Conservation (phyloP, 768 basidiomycete species). For the Mycena capillaripes region DNA sequence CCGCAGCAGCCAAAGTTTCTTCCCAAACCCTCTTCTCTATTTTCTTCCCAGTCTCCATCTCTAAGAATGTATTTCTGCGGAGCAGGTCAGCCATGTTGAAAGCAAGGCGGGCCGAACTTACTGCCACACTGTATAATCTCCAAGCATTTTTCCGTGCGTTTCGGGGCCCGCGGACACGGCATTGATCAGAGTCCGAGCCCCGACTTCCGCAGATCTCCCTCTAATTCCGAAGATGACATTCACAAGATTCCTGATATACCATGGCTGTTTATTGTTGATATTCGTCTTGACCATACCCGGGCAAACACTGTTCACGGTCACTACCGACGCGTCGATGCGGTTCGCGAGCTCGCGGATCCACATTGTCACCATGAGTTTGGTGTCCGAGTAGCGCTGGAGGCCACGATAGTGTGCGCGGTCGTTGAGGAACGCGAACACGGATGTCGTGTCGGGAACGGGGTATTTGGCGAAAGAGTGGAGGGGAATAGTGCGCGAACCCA, state of each 20-base stretch:
- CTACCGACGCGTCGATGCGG: conserved; percentile 30
- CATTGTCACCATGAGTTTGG: conserved; percentile 35
- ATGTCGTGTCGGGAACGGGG: conserved; percentile 30
- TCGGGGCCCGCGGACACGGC: conserved; percentile 33
- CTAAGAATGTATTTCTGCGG: conserved; percentile 22
- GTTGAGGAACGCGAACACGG: conserved; percentile 33
- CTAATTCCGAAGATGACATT: background rate
- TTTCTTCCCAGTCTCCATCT: conserved; percentile 27
- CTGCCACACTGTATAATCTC: conserved; percentile 23
- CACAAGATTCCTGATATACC: conserved; percentile 2
- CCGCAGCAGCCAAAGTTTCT: conserved; percentile 26
- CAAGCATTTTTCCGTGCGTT: conserved; percentile 35
- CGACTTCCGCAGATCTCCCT: conserved; percentile 32
- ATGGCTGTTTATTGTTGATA: conserved; percentile 21
- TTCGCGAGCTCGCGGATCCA: conserved; percentile 32
- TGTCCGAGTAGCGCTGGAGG: conserved; percentile 32
- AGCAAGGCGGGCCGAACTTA: conserved; percentile 3
- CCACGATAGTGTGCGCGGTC: conserved; percentile 15
- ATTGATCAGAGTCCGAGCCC: conserved; percentile 30
- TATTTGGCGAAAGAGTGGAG: conserved; percentile 6
- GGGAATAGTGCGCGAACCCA: conserved; percentile 27
- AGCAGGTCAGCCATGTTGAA: background rate
- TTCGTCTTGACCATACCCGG: conserved; percentile 37
- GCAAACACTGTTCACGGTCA: conserved; percentile 40
- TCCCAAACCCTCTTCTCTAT: conserved; percentile 35